Evolutionary conservation across 805 yeast genomes (phyloP).

Genomic region (Sugiyamaella americana): DNA sequence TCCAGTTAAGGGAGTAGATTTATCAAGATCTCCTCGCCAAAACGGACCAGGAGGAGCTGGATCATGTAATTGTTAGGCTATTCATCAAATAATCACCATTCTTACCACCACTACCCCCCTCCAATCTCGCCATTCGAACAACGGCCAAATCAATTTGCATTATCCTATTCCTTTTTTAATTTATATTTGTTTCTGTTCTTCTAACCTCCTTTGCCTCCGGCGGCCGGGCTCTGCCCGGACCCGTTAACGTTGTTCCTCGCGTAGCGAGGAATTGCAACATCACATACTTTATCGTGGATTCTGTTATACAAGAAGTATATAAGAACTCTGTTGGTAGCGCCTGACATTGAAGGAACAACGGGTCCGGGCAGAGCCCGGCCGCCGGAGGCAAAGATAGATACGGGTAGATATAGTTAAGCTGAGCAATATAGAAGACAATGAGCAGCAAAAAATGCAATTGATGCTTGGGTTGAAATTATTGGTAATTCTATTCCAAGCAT

Average conservation of each 20-base stretch:
- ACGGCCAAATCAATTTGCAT: constrained; percentile 8
- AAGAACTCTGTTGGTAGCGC: not conserved
- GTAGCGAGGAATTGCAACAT: too few species aligned
- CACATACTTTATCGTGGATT: too few species aligned
- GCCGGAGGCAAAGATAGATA: not conserved
- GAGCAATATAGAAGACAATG: not conserved
- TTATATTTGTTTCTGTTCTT: not conserved
- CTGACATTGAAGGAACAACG: not conserved
- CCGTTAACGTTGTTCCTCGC: too few species aligned
- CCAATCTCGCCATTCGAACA: too few species aligned
- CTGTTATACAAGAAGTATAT: too few species aligned
- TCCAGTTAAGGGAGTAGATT: constrained; percentile 31
- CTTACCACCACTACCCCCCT: too few species aligned
- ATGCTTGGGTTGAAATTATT: not conserved
- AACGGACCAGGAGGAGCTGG: not conserved
- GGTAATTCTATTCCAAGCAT: not conserved
- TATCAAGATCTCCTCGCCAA: constrained; percentile 21
- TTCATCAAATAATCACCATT: too few species aligned
- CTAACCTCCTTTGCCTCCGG: too few species aligned
- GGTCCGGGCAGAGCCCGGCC: not conserved
- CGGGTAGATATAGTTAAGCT: too few species aligned
- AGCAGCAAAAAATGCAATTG: not conserved
- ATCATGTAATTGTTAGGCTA: not conserved
- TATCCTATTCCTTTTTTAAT: not conserved
- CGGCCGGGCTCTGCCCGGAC: too few species aligned